Base-by-base conservation (phyloP, 2,329 filamentous ascomycete species). In the Alternaria ethzedia region DNA sequence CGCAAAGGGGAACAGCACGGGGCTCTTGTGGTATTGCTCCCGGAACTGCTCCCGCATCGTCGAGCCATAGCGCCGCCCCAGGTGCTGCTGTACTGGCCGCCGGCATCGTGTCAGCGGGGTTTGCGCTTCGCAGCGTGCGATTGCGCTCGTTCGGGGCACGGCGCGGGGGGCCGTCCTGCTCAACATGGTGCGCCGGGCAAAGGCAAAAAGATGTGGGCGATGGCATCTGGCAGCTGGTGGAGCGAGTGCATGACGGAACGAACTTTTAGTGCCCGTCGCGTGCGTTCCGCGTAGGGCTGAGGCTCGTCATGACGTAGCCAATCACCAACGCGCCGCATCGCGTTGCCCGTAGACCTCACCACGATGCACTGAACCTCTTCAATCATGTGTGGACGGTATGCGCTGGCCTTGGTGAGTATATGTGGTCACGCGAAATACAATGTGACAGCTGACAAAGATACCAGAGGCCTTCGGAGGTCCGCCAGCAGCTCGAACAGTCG, bases 401-500 rank as follows among this genome's bases (percentile, higher is more conserved):
- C 85, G 21, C 77, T 91, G 66, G 85, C 86, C 50, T 81, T 89
- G 81, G 88, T 89, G 82, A 65, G 85, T 80, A 21, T n/a, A 26
- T 32, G 8, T 2, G 3, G 32, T 21, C 12, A 28, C 23, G 20
- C 2, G 25, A 2, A 9, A 9, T n/a, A 28, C 13, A n/a, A 45
- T 28, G 21, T 2, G 13, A 52, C 36, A 47, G 51, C 70, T 72
- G 58, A 76, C 52, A 20, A 11, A 46, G 15, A 15, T 23, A 41
- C 32, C 36, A 96, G 93, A 88, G 92, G 66, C 90, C 92, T 36
- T 90, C 89, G 23, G 90, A 93, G 76, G 86, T 97, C 61, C 90
- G 91, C 56, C 87, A 85, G 59, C 89, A 91, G 77, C 84, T 97
- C 7, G 86, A 92, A 72, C 86, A 93, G 36, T 87, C 93, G 71